These are phyloP conservation scores for Rhizopogon vulgaris DNA, from an alignment of 768 basidiomycete genomes.

Conservation along the genomic window DNA sequence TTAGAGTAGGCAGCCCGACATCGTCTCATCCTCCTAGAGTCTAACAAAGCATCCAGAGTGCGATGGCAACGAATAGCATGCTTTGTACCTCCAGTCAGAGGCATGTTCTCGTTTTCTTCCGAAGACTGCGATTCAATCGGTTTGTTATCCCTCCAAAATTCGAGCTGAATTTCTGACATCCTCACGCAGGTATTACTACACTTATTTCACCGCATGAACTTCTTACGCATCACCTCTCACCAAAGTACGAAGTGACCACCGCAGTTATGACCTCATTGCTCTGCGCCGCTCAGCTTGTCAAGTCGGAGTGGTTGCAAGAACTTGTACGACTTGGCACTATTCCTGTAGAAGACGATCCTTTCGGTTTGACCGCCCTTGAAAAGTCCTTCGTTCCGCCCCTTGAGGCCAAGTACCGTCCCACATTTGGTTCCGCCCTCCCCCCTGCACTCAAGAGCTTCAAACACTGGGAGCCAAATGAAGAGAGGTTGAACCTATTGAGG, in stretches of 20 bases:
- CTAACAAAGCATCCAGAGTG: constrained; percentile 28
- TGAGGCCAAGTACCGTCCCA: constrained; percentile 52
- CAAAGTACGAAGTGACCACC: constrained; percentile 43
- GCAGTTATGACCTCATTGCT: constrained; percentile 54
- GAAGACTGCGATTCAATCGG: constrained; percentile 50
- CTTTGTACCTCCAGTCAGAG: constrained; percentile 34
- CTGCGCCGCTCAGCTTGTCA: constrained; percentile 53
- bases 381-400: constrained; percentile 43
- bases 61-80: constrained; percentile 48
- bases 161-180: not conserved
- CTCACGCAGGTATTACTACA: constrained; percentile 47
- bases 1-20: constrained; percentile 37
- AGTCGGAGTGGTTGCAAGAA: constrained; percentile 61
- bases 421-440: constrained; percentile 45
- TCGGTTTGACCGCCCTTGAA: constrained; percentile 39
- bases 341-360: constrained; percentile 26
- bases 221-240: constrained; percentile 61
- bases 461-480: constrained; percentile 66
- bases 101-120: constrained; percentile 29
- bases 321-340: constrained; percentile 45
- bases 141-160: constrained; percentile 19
- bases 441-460: constrained; percentile 43
- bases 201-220: constrained; percentile 37
- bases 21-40: not conserved
- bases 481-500: constrained; percentile 47